These are phyloP conservation scores for Streptanthus diversifolius DNA, from an alignment of 345 rosid genomes.

Conservation along the genomic window DNA sequence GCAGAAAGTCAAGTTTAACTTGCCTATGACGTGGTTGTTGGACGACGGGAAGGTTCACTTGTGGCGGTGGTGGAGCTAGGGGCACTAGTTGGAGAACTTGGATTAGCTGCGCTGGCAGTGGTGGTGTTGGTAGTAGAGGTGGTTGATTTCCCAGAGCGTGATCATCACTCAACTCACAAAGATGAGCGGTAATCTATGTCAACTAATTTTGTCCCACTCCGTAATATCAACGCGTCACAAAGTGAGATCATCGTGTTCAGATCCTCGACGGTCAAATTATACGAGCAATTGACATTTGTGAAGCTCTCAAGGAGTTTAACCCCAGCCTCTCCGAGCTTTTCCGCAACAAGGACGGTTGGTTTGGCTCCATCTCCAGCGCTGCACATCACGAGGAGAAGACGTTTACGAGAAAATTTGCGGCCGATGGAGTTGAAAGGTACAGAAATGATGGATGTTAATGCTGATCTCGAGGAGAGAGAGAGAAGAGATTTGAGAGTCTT, in stretches of 20 bases:
- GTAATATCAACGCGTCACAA: conserved; percentile 70
- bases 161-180: too few species aligned
- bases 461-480: conserved; percentile 39
- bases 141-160: too few species aligned
- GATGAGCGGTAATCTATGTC: too few species aligned
- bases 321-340: conserved; percentile 76
- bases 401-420: neutral
- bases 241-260: conserved; percentile 83
- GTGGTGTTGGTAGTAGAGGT: too few species aligned
- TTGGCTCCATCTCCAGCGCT: conserved; percentile 41
- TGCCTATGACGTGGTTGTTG: too few species aligned
- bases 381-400: conserved; percentile 29
- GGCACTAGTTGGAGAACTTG: too few species aligned
- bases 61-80: too few species aligned
- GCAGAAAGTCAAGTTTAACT: too few species aligned
- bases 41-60: too few species aligned
- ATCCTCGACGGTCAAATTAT: conserved; percentile 71
- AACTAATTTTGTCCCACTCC: conserved; percentile 75
- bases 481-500: conserved; percentile 30
- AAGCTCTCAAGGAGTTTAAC: conserved; percentile 46
- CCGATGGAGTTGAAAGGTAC: neutral
- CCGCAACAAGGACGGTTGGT: conserved; percentile 72
- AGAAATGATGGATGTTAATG: conserved; percentile 34
- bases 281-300: conserved; percentile 70
- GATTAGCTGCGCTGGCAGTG: too few species aligned